Conservation (phyloP, 2,329 filamentous ascomycete genomes). For the Trematosphaeria pertusa region DNA sequence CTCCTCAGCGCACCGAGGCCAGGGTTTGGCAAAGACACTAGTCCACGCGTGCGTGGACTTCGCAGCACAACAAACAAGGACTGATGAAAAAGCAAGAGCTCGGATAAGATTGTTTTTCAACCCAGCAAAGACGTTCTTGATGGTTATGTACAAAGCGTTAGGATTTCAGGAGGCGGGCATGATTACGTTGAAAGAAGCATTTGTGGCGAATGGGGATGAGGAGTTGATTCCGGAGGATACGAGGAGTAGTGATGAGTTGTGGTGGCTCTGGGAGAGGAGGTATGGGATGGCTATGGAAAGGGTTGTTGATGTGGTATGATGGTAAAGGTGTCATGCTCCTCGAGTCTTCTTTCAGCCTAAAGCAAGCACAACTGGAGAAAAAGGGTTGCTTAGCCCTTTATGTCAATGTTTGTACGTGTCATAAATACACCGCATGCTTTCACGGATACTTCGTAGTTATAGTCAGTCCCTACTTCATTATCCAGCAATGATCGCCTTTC, state of each 20-base stretch:
- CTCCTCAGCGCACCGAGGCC: slow-evolving; percentile 15
- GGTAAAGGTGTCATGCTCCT: no score
- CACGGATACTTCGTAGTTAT: no score
- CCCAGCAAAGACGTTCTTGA: slow-evolving; percentile 12
- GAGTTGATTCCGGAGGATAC: slow-evolving; percentile 24
- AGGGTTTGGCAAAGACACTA: slow-evolving; percentile 17
- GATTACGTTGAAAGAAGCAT: no score
- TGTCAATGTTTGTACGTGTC: no score
- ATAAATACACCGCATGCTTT: no score
- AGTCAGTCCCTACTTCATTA: no score
- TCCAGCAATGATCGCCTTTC: no score
- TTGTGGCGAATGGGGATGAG: slow-evolving; percentile 21
- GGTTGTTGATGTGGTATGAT: slow-evolving; percentile 11
- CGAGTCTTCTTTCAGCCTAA: no score
- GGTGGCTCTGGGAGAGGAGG: slow-evolving; percentile 20
- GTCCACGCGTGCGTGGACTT: slow-evolving; percentile 10
- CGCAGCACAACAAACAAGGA: not conserved
- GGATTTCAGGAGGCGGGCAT: slow-evolving; percentile 20
- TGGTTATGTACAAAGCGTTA: slow-evolving; percentile 20
- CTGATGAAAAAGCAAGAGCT: slow-evolving; percentile 6
- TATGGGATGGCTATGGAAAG: slow-evolving; percentile 28
- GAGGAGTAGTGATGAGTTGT: slow-evolving; percentile 16
- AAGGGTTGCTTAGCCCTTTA: no score
- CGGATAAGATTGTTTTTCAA: slow-evolving; percentile 23
- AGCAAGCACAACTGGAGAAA: no score